These are phyloP conservation scores for Aspergillus sp. DNA, from an alignment of 2,329 filamentous ascomycete species.

Conservation along the genomic window DNA sequence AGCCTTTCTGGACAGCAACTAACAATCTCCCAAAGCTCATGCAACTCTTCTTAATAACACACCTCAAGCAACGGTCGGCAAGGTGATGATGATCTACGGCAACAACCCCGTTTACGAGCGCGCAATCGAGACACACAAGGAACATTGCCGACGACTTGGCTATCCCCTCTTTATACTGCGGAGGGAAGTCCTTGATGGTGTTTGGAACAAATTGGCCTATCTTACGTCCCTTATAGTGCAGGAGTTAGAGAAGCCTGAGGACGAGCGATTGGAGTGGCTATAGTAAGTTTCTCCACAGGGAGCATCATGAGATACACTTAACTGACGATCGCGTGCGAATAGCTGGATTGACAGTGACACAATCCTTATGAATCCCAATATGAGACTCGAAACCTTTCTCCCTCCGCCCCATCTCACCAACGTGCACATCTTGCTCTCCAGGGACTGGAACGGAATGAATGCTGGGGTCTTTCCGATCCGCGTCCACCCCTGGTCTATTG, in stretches of 20 bases:
- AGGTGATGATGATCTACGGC: slow-evolving; percentile 20
- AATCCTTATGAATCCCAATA: slow-evolving; percentile 34
- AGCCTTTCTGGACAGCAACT: neutral
- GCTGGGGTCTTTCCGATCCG: slow-evolving; percentile 36
- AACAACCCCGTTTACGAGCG: slow-evolving; percentile 40
- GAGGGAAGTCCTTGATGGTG: slow-evolving; percentile 41
- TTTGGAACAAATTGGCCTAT: slow-evolving; percentile 49
- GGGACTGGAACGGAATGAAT: slow-evolving; percentile 37
- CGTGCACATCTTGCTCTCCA: slow-evolving; percentile 31
- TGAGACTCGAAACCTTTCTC: slow-evolving; percentile 36
- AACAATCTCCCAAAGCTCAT: neutral
- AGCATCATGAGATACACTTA: neutral
- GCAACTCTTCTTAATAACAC: too few relatives aligned
- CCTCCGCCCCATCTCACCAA: slow-evolving; percentile 29
- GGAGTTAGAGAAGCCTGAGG: slow-evolving; percentile 29
- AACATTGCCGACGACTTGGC: slow-evolving; percentile 42
- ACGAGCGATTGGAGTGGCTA: slow-evolving; percentile 32
- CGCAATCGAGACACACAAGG: slow-evolving; percentile 42
- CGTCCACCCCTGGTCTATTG: slow-evolving; percentile 35
- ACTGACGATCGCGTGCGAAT: too few relatives aligned
- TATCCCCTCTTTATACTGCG: slow-evolving; percentile 46
- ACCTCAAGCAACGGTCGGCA: slow-evolving; percentile 12
- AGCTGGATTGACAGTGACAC: slow-evolving; percentile 38
- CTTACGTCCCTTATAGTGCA: slow-evolving; percentile 36
- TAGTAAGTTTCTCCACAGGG: slow-evolving; percentile 22